A percentile compares a stretch with the other conserved stretches of the same genome.
Conservation (phyloP, 169 alveolate genomes). For the Amoebophrya sp. region DNA sequence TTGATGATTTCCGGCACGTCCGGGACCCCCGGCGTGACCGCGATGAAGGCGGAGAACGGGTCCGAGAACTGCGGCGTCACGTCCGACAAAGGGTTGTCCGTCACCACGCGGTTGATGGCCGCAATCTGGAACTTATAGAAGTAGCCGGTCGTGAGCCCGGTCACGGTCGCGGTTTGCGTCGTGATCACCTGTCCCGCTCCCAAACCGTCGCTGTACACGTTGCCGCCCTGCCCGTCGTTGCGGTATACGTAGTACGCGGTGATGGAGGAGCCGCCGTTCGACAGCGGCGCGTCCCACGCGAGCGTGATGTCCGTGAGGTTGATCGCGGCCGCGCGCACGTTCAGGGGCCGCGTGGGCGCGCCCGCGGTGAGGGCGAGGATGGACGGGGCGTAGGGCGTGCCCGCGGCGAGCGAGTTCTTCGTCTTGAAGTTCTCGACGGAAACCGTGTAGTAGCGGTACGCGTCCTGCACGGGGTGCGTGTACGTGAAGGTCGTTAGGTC, state of each 20-base stretch:
- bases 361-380: slow-evolving; percentile 15
- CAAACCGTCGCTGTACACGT: background rate
- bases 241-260: background rate
- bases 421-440: slow-evolving; percentile 1
- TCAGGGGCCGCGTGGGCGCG: slow-evolving; percentile 11
- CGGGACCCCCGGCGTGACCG: slow-evolving; percentile 14
- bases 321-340: slow-evolving; percentile 1
- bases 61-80: background rate
- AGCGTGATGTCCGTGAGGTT: background rate
- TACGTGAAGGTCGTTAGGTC: slow-evolving; percentile 1
- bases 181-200: background rate
- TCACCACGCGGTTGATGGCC: slow-evolving; percentile 1
- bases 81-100: background rate
- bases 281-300: background rate
- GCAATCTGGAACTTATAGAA: slow-evolving; percentile 1
- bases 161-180: background rate
- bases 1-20: background rate
- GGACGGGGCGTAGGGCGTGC: slow-evolving; percentile 1
- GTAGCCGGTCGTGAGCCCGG: slow-evolving; percentile 11
- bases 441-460: background rate
- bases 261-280: slow-evolving; percentile 10
- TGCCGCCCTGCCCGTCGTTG: slow-evolving; percentile 14
- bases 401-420: background rate
- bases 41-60: background rate
- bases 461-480: background rate